A percentile compares a stretch with the other conserved stretches of the same genome.
Conservation (phyloP, 257 asterid species). For the Solanum lignicaule region DNA sequence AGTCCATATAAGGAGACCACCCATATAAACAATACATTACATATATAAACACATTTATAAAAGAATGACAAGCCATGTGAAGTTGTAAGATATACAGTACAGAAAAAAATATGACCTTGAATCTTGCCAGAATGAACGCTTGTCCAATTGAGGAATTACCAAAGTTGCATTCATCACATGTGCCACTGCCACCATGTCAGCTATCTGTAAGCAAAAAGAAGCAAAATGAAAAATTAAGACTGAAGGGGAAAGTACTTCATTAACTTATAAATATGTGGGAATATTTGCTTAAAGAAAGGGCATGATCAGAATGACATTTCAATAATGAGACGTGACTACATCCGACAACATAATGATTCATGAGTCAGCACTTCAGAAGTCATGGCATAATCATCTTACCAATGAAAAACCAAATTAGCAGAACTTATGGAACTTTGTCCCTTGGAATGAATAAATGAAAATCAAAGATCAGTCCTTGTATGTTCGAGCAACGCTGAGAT, state of each 20-base stretch:
- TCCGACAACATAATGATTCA: not conserved
- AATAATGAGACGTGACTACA: not conserved
- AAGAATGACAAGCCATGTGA: not conserved
- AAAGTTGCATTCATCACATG: constrained; percentile 82
- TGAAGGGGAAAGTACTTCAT: not conserved
- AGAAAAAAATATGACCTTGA: constrained; percentile 42
- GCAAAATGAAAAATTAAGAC: not conserved
- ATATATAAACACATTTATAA: not conserved
- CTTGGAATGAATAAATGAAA: not conserved
- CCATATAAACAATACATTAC: not conserved
- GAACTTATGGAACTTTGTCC: not conserved
- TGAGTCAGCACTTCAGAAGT: not conserved
- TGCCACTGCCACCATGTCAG: constrained; percentile 99
- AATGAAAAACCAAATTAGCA: not conserved
- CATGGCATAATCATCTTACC: not conserved
- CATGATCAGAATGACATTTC: not conserved
- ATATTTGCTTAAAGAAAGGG: not conserved
- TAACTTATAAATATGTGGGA: not conserved
- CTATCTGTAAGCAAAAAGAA: constrained; percentile 47
- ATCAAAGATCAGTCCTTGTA: not conserved
- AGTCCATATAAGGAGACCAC: not conserved
- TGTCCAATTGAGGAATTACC: constrained; percentile 90
- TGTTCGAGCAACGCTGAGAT: not conserved
- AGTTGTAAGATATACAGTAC: not conserved
- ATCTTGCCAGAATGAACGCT: constrained; percentile 94